A percentile compares a stretch with the other conserved stretches of the same genome.
phyloP scores from a whole-genome alignment of 768 basidiomycete genomes.

The Phanerochaete sordida region DNA sequence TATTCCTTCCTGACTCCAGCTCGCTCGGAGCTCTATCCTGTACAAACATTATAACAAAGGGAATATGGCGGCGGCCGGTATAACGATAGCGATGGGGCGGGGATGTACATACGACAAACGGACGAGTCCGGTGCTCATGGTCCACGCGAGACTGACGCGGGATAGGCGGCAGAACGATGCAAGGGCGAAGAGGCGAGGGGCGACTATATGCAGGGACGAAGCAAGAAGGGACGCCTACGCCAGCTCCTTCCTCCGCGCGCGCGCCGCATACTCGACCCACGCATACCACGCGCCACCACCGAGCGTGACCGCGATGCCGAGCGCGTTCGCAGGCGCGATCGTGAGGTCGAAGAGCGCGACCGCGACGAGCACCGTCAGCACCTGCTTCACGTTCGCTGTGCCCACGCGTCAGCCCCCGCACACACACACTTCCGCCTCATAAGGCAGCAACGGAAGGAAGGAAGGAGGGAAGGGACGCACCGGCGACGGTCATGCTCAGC shows the following conservation, averaged over 20 bases:
- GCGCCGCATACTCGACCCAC: slow-evolving; percentile 44
- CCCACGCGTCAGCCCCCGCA: too few species aligned
- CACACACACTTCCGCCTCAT: too few species aligned
- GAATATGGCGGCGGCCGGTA: background rate
- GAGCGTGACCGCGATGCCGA: slow-evolving; percentile 84
- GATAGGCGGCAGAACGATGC: too few species aligned
- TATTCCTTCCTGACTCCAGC: background rate
- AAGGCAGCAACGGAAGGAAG: too few species aligned
- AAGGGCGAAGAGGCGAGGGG: too few species aligned
- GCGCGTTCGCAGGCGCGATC: slow-evolving; percentile 73
- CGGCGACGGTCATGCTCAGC: slow-evolving; percentile 87
- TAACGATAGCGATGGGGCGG: slow-evolving; percentile 1
- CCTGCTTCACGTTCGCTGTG: slow-evolving; percentile 88
- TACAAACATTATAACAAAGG: background rate
- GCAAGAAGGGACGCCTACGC: background rate
- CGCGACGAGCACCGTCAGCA: slow-evolving; percentile 81
- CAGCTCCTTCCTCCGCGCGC: background rate
- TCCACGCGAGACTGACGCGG: background rate
- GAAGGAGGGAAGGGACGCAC: too few species aligned
- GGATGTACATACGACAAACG: background rate
- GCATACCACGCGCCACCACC: slow-evolving; percentile 84
- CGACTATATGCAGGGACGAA: too few species aligned
- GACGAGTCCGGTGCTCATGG: slow-evolving; percentile 12
- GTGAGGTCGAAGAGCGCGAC: slow-evolving; percentile 81
- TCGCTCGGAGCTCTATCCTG: background rate